Base-by-base conservation (phyloP, 306 rosid genomes). In the Acacia crassicarpa region DNA sequence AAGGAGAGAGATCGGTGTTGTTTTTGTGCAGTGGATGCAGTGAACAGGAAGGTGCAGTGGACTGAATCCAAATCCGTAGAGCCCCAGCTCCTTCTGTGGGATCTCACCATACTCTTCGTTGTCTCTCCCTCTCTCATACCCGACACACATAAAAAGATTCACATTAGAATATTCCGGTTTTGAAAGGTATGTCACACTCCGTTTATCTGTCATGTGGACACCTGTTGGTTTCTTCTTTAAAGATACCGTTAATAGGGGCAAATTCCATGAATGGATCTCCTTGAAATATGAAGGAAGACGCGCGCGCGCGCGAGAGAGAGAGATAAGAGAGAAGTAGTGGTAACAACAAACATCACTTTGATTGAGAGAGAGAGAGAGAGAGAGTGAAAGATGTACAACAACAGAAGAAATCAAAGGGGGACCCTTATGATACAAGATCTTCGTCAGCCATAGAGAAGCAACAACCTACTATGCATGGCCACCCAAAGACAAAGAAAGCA, bases 391-490 rank as follows among this genome's bases (percentile, higher is more conserved):
- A 53, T 38, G n/a, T 75, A 56, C 27, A 49, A 49, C 12, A 59
- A 49, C 30, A 62, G 56, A 75, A 5, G 19, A 25, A 25, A 41
- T 5, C 41, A 61, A 30, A 5, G 59, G 1, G 68, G 25, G 40
- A 58, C 22, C 48, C 56, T 48, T 65, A 43, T 67, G 49, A 27
- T 25, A 35, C 69, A 74, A 63, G 82, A 70, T 69, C 75, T 85
- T 74, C 75, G 85, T 75, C 77, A 68, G 40, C 68, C 67, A 61
- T 13, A 30, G 48, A 44, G 17, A 44, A 61, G 8, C 41, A 6
- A 19, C 44, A 14, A 78, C 27, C 40, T 63, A 76, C 35, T 19
- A 67, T 74, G 48, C 84, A 72, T 40, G 80, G 78, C 77, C 87
- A 54, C 72, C 49, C 25, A 68, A 20, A 40, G 45, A 23, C 46